Percentiles rank a stretch among this genome's conserved stretches.
Evolutionary conservation across 2,329 filamentous ascomycete genomes (phyloP).

Genomic region (Claviceps purpurea): DNA sequence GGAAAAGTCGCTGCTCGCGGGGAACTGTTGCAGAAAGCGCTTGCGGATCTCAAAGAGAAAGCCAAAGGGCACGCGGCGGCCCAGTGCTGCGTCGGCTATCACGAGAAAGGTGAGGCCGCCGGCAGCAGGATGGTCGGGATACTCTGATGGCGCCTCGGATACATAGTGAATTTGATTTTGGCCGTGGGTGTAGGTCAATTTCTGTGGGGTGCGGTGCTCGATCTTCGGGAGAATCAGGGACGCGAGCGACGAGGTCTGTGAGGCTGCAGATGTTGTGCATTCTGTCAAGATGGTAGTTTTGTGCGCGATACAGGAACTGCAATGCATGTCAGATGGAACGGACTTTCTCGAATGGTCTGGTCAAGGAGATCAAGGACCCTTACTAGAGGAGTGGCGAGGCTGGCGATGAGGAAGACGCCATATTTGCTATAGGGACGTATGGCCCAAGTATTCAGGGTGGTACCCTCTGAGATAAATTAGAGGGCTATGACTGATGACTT

Average conservation of each 20-base stretch:
- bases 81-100: slow-evolving; percentile 66
- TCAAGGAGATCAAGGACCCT: slow-evolving; percentile 1
- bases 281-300: slow-evolving; percentile 87
- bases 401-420: slow-evolving; percentile 59
- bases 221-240: slow-evolving; percentile 95
- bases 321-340: not conserved
- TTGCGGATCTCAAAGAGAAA: slow-evolving; percentile 85
- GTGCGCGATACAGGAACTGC: slow-evolving; percentile 77
- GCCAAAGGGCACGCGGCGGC: slow-evolving; percentile 81
- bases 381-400: slow-evolving; percentile 63
- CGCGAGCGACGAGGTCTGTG: slow-evolving; percentile 73
- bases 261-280: slow-evolving; percentile 75
- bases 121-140: slow-evolving; percentile 44
- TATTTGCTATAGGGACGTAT: slow-evolving; percentile 17
- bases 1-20: slow-evolving; percentile 55
- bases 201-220: slow-evolving; percentile 63
- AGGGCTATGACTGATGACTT: not conserved
- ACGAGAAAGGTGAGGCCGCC: slow-evolving; percentile 87
- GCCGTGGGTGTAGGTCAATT: slow-evolving; percentile 89
- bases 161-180: slow-evolving; percentile 93
- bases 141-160: slow-evolving; percentile 62
- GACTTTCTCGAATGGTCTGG: not conserved
- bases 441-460: not conserved
- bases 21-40: slow-evolving; percentile 65
- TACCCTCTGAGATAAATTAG: not conserved